Evolutionary conservation across 1,284 basidiomycete species (phyloP), one percentile per base, ranked within the genome.

Genomic region (Polyporus tsugae): DNA sequence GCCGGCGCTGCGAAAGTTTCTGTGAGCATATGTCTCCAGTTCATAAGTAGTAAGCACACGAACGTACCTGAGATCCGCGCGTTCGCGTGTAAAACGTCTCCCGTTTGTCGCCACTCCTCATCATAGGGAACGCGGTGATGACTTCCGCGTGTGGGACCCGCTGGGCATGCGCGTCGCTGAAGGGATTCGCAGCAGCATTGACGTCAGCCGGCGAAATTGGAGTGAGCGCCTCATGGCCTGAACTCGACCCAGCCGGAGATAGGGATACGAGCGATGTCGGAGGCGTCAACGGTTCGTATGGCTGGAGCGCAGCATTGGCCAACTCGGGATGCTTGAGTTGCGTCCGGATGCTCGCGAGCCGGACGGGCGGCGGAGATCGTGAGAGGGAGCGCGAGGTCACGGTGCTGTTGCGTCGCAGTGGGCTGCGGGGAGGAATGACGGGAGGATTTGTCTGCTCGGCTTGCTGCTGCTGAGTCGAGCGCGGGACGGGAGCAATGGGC

Each of bases 191-290:
- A 25, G 39, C n/a, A 29, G 58, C 39, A 29, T 11, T 19, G 38
- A 22, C 38, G 22, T 22, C 58, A 25, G 38, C 11, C 10, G 58
- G 58, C 13, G 38, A 25, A 22, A 25, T 11, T 15, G 64, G 66
- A 44, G 55, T 59, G 7, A 46, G 46, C 53, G 60, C 41, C 53
- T 68, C 65, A 67, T 71, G 72, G 22, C 69, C 70, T 25, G 64
- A 68, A 58, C 64, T 66, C 60, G 68, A 70, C n/a, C 66, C 63
- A 2, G 71, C 19, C 11, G 69, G 68, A 33, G 71, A 74, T 67
- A 80, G 75, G 17, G 82, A 83, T 38, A 81, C 80, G 60, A 70
- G 60, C 25, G 84, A 84, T 11, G 80, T 77, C 10, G 86, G 83
- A 55, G 86, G 84, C 62, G 82, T 84, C 46, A 81, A 75, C 57